Base-by-base conservation (phyloP, 208 protist genomes). In the Leishmania braziliensis region DNA sequence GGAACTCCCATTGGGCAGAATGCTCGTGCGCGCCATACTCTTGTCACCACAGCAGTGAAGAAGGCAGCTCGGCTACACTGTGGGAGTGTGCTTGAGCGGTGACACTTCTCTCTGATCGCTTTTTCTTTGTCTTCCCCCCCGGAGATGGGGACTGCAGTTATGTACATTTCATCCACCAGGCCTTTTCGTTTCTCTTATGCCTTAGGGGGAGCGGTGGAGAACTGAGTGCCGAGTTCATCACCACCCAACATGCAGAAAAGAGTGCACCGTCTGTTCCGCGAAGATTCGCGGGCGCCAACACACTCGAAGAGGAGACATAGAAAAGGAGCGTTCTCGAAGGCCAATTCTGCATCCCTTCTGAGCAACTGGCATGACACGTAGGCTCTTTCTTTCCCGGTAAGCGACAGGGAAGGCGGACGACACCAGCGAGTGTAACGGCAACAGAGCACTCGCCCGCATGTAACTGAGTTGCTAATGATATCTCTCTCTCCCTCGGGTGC, bases 91-190 rank as follows among this genome's bases (percentile, higher is more conserved):
- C 36, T 83, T 62, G 56, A 8, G 33, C 54, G 26, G 9, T 56
- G 23, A 33, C 58, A 18, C 50, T 63, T 62, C 56, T 73, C 62
- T 77, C 73, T 46, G 16, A 29, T 29, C 26, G 4, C 46, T 79
- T 43, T 70, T 10, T 16, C 53, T 26, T 60, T 58, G 50, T 70
- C 54, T 79, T 70, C 65, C 29, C 20, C 71, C 77, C 16, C 69
- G 39, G 26, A 33, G 8, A 73, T 1, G 43, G 23, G 43, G 46
- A 16, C 20, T 12, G 39, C 9, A 2, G 3, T 73, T 4, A 73
- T 73, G 69, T 73, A 73, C 69, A 73, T 51, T 53, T 46, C 33
- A 51, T 20, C 23, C n/a, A 46, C 2, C 6, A 36, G 16, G 1
- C 36, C 26, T 26, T 50, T 51, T 1, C 39, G 12, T 70, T 29